Base-by-base conservation (phyloP, 371 early-diverging fungal species). In the Mortierella sp. region DNA sequence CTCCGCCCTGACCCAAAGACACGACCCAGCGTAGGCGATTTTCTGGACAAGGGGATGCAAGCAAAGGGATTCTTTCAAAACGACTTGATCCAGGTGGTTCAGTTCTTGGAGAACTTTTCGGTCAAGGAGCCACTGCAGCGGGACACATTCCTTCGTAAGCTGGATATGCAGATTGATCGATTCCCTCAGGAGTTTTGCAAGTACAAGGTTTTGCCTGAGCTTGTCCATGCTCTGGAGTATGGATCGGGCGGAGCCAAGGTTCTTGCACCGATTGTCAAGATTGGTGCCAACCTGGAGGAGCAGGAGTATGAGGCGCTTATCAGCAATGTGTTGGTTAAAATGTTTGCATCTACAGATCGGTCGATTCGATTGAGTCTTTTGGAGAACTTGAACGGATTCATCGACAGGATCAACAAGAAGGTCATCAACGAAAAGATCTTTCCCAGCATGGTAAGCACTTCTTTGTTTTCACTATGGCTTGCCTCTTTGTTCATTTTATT, bases 301-400 rank as follows among this genome's bases (percentile, higher is more conserved):
- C 89, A 92, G 19, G 96, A 97, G 66, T 97, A 93, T 76, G 91
- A 92, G 6, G 53, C 80, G 2, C 70, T 93, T 19, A 86, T 99
- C 39, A 86, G 93, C 7, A 93, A 93, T 4, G 90, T 94, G 16
- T 89, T 98, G 24, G 88, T 97, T 13, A 92, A 94, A 68, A 90
- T 97, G 90, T 98, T 97, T 90, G 89, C 94, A 8, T 92, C 95
- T 1, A 93, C 95, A 16, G 98, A 99, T 88, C 92, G 99, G 6
- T 90, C 93, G 2, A 94, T 98, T 66, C 92, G 99, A 29, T 88
- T 97, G 73, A 93, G 92, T 73, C 85, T 99, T 44, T 89, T 97
- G 45, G 97, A 96, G 77, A 92, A 93, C 66, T 85, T 98, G 83
- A 88, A 87, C 4, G 85, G 89, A 6, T 96, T 94, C 73, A 89